Base-by-base conservation (phyloP, 805 yeast genomes). In the Blastobotrys robertii region DNA sequence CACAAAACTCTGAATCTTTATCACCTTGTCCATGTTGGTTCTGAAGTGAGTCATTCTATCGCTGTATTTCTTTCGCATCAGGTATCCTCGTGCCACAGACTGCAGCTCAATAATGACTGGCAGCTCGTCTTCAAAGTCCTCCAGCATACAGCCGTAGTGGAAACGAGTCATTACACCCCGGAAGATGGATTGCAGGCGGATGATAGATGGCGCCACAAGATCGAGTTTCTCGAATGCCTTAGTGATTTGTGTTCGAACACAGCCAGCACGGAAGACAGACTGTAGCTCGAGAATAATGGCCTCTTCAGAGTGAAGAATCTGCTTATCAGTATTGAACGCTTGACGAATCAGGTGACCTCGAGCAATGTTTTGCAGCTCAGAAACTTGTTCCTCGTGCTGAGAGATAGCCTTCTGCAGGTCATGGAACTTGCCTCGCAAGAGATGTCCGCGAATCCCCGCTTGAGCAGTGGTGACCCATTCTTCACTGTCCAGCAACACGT, bases 1-100 rank as follows among this genome's bases (percentile, higher is more conserved):
- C 44, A 90, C 71, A 32, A 68, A 67, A 39, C 86, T 79, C 64
- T 92, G 98, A 12, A 88, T 74, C 53, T 69, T 74, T 47, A 85
- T 67, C 11, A 92, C 74, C 33, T 73, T 69, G n/a, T 68, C 71
- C 33, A 73, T 56, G 53, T 84, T 78, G 3, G 60, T 57, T 12
- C 57, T 56, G 62, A 85, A 90, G 63, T 77, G 70, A 1, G 58
- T 57, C 49, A 64, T 59, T 29, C 66, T 46, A 9, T 49, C 51
- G 2, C 42, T 35, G 44, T 51, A 50, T 8, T 42, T 38, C 25
- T 50, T 47, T 11, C 69, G 52, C 0, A 51, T 53, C 11, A 65
- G 45, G 22, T 41, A 44, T 1, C 69, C 70, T 5, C 69, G 53
- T 25, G 49, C 43, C 4, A 28, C 42, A 0, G 66, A 46, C 44